Evolutionary conservation across 148 eudicot species (phyloP).

Genomic region (Cornus suecica): DNA sequence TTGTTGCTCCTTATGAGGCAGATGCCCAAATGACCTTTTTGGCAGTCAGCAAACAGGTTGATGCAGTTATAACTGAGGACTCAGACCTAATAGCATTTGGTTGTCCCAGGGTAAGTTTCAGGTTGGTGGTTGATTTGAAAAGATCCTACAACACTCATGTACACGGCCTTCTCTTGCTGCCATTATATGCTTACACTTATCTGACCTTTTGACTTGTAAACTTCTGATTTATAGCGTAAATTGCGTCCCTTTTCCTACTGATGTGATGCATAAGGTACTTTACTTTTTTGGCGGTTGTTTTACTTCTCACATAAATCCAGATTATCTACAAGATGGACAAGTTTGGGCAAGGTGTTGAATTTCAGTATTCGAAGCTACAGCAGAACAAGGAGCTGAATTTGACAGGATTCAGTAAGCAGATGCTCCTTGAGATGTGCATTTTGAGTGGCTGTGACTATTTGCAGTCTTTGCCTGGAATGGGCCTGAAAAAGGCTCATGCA

Average conservation of each 20-base stretch:
- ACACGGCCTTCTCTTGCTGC: neutral
- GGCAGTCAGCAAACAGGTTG: conserved; percentile 77
- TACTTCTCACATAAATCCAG: conserved; percentile 31
- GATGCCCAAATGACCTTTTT: conserved; percentile 98
- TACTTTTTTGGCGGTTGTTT: neutral
- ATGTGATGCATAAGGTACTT: neutral
- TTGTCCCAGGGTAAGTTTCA: conserved; percentile 78
- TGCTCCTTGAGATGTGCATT: conserved; percentile 94
- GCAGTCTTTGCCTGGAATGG: conserved; percentile 92
- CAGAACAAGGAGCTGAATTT: conserved; percentile 73
- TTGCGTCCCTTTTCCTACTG: neutral
- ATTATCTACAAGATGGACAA: conserved; percentile 99
- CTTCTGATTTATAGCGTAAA: neutral
- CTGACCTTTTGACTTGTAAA: neutral
- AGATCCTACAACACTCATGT: neutral
- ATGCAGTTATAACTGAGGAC: conserved; percentile 95
- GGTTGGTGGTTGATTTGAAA: neutral
- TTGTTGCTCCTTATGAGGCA: conserved; percentile 99
- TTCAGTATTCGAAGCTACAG: conserved; percentile 53
- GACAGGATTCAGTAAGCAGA: conserved; percentile 72
- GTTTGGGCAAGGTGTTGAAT: conserved; percentile 92
- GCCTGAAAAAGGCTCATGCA: conserved; percentile 87
- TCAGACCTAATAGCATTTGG: conserved; percentile 97
- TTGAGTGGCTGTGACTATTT: conserved; percentile 98
- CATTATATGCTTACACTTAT: neutral